Percentiles rank a stretch among this genome's conserved stretches.
phyloP scores from a whole-genome alignment of 2,329 filamentous ascomycete species.

The Sporothrix mexicana region DNA sequence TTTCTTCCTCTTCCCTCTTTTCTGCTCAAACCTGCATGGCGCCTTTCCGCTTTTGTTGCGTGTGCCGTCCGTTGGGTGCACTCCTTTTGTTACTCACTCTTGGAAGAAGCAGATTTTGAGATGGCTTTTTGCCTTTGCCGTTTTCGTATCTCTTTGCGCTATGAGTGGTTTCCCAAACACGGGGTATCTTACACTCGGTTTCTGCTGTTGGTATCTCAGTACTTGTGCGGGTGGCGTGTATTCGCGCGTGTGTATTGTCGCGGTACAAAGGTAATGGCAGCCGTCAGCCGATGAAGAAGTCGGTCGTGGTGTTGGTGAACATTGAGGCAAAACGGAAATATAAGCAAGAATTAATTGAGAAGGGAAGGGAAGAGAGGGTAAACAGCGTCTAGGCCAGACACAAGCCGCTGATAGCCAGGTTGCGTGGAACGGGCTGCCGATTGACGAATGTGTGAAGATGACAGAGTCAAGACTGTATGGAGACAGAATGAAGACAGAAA shows the following conservation, averaged over 20 bases:
- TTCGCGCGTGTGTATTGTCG: constrained; percentile 18
- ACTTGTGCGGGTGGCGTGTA: background rate
- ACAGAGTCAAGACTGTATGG: background rate
- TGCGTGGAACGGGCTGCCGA: background rate
- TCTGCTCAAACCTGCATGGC: constrained; percentile 35
- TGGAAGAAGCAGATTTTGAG: background rate
- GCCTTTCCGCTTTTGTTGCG: constrained; percentile 35
- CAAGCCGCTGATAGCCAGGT: constrained; percentile 12
- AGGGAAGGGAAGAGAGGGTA: background rate
- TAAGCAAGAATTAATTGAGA: constrained; percentile 16
- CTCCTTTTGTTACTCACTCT: constrained; percentile 14
- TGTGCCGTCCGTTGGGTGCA: constrained; percentile 14
- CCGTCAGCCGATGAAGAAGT: constrained; percentile 23
- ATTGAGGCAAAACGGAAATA: constrained; percentile 30
- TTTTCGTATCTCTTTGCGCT: background rate
- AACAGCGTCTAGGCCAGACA: background rate
- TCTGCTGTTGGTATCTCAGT: background rate
- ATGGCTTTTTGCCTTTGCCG: background rate
- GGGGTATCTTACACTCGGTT: background rate
- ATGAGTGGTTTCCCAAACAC: constrained; percentile 6
- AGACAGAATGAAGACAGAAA: background rate
- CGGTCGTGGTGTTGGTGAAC: constrained; percentile 10
- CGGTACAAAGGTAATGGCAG: constrained; percentile 16
- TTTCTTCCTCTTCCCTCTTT: constrained; percentile 18
- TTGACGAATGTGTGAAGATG: background rate